These are phyloP conservation scores for Cicer arietinum DNA, from an alignment of 306 rosid species.

Conservation along the genomic window DNA sequence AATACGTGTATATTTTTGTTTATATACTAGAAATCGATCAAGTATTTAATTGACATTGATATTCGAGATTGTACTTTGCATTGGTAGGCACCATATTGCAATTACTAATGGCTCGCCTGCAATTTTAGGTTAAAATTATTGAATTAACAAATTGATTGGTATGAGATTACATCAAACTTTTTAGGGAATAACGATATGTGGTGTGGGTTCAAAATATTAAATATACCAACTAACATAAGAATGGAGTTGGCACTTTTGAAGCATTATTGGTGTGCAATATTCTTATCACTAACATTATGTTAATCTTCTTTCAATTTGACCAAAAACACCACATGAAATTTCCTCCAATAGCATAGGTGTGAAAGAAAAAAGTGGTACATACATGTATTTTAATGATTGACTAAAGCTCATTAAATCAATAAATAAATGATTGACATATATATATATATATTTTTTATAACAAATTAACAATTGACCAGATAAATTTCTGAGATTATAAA, in stretches of 20 bases:
- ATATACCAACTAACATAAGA: too few species aligned
- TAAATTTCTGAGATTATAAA: background rate
- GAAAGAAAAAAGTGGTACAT: background rate
- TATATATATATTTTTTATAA: background rate
- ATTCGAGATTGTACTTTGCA: background rate
- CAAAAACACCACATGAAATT: constrained; percentile 11
- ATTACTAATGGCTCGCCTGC: background rate
- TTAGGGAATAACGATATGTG: too few species aligned
- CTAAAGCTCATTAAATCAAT: constrained; percentile 10
- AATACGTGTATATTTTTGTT: too few species aligned
- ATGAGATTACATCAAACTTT: too few species aligned
- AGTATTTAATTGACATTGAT: too few species aligned
- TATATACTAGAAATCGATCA: too few species aligned
- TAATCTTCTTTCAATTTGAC: constrained; percentile 43
- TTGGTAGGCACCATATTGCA: background rate
- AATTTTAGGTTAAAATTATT: background rate
- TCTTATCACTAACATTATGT: constrained; percentile 6
- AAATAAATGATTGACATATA: background rate
- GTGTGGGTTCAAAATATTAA: too few species aligned
- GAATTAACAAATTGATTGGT: background rate
- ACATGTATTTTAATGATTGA: constrained; percentile 34
- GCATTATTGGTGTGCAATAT: constrained; percentile 4
- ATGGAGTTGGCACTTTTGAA: constrained; percentile 20
- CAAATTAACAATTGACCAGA: background rate
- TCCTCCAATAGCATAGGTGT: background rate